These are phyloP conservation scores for Arthrobotrys sphaeroides DNA, from an alignment of 2,329 filamentous ascomycete genomes.

Conservation along the genomic window DNA sequence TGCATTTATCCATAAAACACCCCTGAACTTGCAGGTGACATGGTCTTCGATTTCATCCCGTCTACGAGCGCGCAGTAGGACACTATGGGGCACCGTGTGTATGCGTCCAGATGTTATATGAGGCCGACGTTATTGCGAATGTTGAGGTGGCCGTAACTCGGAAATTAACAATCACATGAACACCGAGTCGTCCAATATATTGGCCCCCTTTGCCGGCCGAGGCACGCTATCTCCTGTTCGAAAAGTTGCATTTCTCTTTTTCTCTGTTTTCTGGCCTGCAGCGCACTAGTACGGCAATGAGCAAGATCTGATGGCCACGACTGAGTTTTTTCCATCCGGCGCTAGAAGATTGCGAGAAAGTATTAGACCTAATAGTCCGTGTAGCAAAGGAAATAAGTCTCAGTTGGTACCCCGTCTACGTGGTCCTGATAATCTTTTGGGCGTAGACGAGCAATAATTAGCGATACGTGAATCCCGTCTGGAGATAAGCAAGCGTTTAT, in stretches of 20 bases:
- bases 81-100: neutral
- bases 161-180: conserved; percentile 53
- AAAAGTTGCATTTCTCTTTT: neutral
- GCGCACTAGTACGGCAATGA: neutral
- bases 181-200: conserved; percentile 9
- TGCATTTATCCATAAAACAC: conserved; percentile 48
- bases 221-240: neutral
- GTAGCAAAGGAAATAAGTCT: conserved; percentile 15
- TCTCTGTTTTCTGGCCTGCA: neutral
- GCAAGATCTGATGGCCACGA: neutral
- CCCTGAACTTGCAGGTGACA: conserved; percentile 44
- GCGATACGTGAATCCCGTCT: neutral
- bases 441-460: neutral
- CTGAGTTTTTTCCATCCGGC: neutral
- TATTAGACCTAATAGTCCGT: conserved; percentile 9
- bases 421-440: neutral
- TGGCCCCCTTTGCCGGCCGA: conserved; percentile 3
- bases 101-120: conserved; percentile 19
- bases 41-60: conserved; percentile 35
- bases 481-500: conserved; percentile 22
- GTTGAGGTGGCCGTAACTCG: conserved; percentile 19
- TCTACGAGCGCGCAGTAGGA: conserved; percentile 27
- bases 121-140: conserved; percentile 17
- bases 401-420: neutral
- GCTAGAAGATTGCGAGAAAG: neutral